phyloP scores from a whole-genome alignment of 2,329 filamentous ascomycete species.

The Venturia aucupariae region DNA sequence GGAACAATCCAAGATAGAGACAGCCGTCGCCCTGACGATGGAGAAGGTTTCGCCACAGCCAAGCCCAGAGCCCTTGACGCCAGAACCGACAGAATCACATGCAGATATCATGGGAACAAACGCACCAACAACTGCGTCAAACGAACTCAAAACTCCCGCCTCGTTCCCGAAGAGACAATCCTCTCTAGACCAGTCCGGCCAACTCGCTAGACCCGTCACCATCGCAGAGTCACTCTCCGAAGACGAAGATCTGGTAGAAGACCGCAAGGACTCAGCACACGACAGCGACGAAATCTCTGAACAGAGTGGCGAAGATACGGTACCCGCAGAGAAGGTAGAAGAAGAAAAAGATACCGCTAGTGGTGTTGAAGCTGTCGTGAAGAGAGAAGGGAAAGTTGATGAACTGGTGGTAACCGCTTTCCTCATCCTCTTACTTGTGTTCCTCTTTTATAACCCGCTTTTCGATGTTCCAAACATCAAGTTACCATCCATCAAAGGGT shows the following conservation, averaged over 20 bases:
- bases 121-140: not conserved
- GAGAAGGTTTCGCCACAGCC: not conserved
- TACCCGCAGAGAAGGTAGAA: not conserved
- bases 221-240: not conserved
- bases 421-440: not conserved
- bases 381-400: not conserved
- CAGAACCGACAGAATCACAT: not conserved
- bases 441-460: not conserved
- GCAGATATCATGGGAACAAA: not conserved
- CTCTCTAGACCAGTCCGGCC: not conserved
- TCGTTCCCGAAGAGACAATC: not conserved
- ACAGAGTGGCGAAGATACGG: not conserved
- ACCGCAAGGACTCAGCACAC: not conserved
- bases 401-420: not conserved
- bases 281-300: not conserved
- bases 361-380: not conserved
- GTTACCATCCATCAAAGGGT: not conserved
- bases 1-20: not conserved
- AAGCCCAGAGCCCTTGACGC: not conserved
- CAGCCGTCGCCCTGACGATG: not conserved
- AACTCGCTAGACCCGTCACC: not conserved
- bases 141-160: not conserved
- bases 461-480: not conserved
- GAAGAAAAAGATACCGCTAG: not conserved
- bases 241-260: not conserved